phyloP scores from a whole-genome alignment of 2,329 filamentous ascomycete species.

The Microsporum ferrugineum region DNA sequence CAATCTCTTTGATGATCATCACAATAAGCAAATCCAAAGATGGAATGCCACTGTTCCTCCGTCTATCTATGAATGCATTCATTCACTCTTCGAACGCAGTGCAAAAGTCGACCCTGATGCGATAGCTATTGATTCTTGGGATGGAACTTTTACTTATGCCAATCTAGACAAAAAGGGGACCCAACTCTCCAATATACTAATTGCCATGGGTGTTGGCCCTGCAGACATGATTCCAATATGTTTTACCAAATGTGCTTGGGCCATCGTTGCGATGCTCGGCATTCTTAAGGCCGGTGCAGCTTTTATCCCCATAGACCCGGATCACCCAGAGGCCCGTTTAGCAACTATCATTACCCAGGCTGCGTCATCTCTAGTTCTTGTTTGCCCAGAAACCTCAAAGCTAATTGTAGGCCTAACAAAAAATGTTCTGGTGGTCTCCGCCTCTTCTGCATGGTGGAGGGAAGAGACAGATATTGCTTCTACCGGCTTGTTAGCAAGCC shows the following conservation, averaged over 20 bases:
- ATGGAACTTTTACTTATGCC: conserved; percentile 13
- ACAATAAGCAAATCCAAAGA: conserved; percentile 13
- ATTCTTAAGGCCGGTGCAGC: conserved; percentile 14
- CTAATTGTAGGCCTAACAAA: background rate
- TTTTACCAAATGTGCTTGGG: conserved; percentile 13
- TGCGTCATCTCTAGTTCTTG: background rate
- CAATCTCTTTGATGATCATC: background rate
- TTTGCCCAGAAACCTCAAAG: background rate
- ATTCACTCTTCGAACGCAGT: background rate
- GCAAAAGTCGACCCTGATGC: conserved; percentile 5
- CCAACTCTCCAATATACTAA: conserved; percentile 6
- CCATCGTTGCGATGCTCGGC: conserved; percentile 9
- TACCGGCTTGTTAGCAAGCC: background rate
- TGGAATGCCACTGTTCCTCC: conserved; percentile 17
- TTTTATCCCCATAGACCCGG: conserved; percentile 10
- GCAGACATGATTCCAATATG: conserved; percentile 8
- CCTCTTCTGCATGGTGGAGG: background rate
- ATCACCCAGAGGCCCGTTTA: conserved; percentile 5
- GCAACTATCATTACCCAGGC: background rate
- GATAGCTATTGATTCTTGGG: conserved; percentile 16
- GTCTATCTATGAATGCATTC: background rate
- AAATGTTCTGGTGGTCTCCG: background rate
- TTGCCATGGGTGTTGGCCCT: conserved; percentile 24
- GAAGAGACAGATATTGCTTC: conserved; percentile 3
- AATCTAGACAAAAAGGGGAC: conserved; percentile 14